Percentiles rank a stretch among this genome's conserved stretches.
Conservation (phyloP, 1,284 basidiomycete genomes). For the Ganoderma lingzhi region DNA sequence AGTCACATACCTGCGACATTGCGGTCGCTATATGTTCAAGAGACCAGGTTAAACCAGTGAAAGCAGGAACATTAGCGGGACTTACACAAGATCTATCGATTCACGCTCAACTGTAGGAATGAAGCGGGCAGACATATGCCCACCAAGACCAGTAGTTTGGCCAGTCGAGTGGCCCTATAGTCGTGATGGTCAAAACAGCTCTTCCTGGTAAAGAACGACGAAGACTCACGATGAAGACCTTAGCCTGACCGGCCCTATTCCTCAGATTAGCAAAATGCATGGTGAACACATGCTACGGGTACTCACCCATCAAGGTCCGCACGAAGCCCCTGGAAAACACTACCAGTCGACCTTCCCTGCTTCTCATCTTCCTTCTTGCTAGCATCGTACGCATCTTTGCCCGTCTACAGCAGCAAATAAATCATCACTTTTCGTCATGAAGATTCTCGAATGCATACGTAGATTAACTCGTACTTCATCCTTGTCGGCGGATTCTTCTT, state of each 20-base stretch:
- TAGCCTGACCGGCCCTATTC: slow-evolving; percentile 66
- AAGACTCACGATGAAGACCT: slow-evolving; percentile 71
- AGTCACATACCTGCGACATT: slow-evolving; percentile 70
- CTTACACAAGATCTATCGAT: slow-evolving; percentile 88
- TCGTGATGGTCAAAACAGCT: slow-evolving; percentile 13
- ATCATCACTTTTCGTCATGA: too few species aligned
- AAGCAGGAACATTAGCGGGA: slow-evolving; percentile 36
- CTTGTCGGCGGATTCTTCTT: slow-evolving; percentile 92
- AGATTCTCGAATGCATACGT: slow-evolving; percentile 55
- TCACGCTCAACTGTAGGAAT: slow-evolving; percentile 98
- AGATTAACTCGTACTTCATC: slow-evolving; percentile 88
- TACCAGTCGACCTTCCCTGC: slow-evolving; percentile 67
- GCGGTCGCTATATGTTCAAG: slow-evolving; percentile 62
- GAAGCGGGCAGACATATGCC: slow-evolving; percentile 91
- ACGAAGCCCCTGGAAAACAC: slow-evolving; percentile 87
- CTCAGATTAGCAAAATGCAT: slow-evolving; percentile 20
- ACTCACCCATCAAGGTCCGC: slow-evolving; percentile 84
- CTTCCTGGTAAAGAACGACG: background rate
- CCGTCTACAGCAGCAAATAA: slow-evolving; percentile 61
- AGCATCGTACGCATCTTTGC: slow-evolving; percentile 87
- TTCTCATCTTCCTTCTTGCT: slow-evolving; percentile 73
- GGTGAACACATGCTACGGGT: background rate
- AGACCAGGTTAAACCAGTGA: background rate
- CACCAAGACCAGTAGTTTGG: slow-evolving; percentile 94
- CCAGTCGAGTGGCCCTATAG: slow-evolving; percentile 80